A percentile compares a stretch with the other conserved stretches of the same genome.
phyloP scores from a whole-genome alignment of 768 basidiomycete genomes.

The Gyrodon lividus region DNA sequence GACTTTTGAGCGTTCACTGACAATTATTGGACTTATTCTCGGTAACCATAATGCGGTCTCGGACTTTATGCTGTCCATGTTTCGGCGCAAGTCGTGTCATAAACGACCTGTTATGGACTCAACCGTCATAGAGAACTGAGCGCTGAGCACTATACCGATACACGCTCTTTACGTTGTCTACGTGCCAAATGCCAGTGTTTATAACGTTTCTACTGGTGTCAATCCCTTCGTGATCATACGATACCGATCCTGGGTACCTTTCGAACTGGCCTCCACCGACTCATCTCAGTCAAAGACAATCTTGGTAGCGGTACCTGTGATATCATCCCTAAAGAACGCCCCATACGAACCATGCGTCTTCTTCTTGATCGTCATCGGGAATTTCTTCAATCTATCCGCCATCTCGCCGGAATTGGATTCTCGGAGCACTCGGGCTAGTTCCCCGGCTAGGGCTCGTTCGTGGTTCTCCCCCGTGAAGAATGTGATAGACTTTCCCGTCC shows the following conservation, averaged over 20 bases:
- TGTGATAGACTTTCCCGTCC: slow-evolving; percentile 87
- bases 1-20: too few relatives aligned
- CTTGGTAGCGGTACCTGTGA: slow-evolving; percentile 66
- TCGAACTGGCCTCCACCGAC: neutral
- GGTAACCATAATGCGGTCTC: too few relatives aligned
- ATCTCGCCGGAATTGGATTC: slow-evolving; percentile 84
- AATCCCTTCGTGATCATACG: too few relatives aligned
- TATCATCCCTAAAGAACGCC: slow-evolving; percentile 71
- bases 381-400: slow-evolving; percentile 62
- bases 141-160: too few relatives aligned
- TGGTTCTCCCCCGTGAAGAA: slow-evolving; percentile 95
- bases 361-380: slow-evolving; percentile 98
- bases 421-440: slow-evolving; percentile 84
- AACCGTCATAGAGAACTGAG: too few relatives aligned
- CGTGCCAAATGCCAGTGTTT: too few relatives aligned
- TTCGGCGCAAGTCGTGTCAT: too few relatives aligned
- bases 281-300: slow-evolving; percentile 60
- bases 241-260: neutral
- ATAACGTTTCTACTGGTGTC: too few relatives aligned
- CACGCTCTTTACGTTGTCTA: too few relatives aligned
- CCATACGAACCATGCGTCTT: slow-evolving; percentile 89
- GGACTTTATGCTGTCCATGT: too few relatives aligned
- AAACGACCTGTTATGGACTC: too few relatives aligned
- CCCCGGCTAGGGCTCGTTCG: slow-evolving; percentile 86
- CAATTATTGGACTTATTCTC: too few relatives aligned